Percentiles rank a stretch among this genome's conserved stretches.
These are phyloP conservation scores for Rhizopogon vinicolor DNA, from an alignment of 768 basidiomycete species.

Conservation along the genomic window DNA sequence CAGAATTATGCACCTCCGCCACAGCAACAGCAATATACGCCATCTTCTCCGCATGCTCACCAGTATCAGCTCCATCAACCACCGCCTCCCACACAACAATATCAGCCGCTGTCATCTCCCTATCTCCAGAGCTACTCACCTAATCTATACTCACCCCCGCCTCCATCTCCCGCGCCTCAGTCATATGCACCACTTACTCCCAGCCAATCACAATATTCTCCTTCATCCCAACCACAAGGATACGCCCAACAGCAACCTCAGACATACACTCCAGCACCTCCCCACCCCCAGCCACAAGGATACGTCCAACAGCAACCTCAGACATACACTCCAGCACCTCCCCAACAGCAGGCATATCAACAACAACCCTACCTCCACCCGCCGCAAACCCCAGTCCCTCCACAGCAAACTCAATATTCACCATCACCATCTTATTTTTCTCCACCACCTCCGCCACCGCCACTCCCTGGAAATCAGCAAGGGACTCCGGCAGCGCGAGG, in stretches of 20 bases:
- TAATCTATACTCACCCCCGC: conserved; percentile 9
- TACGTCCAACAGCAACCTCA: conserved; percentile 11
- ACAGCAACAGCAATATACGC: conserved; percentile 10
- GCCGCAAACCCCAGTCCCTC: background rate
- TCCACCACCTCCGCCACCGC: conserved; percentile 16
- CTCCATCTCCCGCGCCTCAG: conserved; percentile 8
- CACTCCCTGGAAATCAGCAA: conserved; percentile 1
- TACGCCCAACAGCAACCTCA: conserved; percentile 11
- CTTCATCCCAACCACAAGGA: conserved; percentile 1
- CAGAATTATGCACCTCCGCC: conserved; percentile 3
- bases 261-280: conserved; percentile 7
- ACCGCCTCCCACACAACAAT: background rate
- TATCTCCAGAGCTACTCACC: conserved; percentile 18
- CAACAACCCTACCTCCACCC: too few species aligned
- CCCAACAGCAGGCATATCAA: background rate
- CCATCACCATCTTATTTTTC: background rate
- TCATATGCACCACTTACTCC: background rate
- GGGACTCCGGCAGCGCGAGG: background rate
- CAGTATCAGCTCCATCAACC: conserved; percentile 9
- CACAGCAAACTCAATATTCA: conserved; percentile 9
- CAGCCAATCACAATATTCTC: conserved; percentile 8
- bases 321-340: conserved; percentile 7
- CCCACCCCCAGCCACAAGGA: too few species aligned
- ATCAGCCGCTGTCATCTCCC: conserved; percentile 26
- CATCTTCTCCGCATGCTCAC: conserved; percentile 8